Conservation (phyloP, 305 asterid genomes). For the Stenogyne calaminthoides region DNA sequence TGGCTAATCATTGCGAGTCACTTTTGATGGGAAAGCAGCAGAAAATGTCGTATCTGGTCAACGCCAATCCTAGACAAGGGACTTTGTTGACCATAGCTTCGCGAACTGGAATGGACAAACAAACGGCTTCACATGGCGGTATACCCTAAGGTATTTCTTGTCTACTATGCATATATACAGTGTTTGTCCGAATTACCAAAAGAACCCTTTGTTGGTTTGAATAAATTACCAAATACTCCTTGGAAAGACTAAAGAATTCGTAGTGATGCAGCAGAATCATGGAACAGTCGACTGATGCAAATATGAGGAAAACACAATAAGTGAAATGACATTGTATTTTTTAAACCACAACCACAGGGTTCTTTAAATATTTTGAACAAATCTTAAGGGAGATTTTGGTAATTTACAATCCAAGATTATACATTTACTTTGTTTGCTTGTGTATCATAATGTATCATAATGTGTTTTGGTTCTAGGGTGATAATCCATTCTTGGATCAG, state of each 20-base stretch:
- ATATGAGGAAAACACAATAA: neutral
- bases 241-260: too few species aligned
- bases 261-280: too few species aligned
- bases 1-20: slow-evolving; percentile 85
- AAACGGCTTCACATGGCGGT: slow-evolving; percentile 32
- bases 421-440: neutral
- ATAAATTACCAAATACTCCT: neutral
- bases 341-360: too few species aligned
- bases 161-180: neutral
- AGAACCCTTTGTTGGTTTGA: neutral
- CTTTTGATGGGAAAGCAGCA: slow-evolving; percentile 80
- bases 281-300: neutral
- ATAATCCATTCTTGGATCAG: slow-evolving; percentile 46
- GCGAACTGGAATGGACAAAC: slow-evolving; percentile 39
- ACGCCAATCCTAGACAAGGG: slow-evolving; percentile 51
- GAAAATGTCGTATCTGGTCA: slow-evolving; percentile 75
- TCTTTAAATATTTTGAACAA: too few species aligned
- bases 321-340: neutral
- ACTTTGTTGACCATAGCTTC: slow-evolving; percentile 53
- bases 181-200: neutral
- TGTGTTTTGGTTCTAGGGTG: slow-evolving; percentile 40
- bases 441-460: neutral
- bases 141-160: slow-evolving; percentile 25
- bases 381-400: neutral
- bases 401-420: neutral